Evolutionary conservation across 805 yeast genomes (phyloP), one percentile per base, ranked within the genome.

Genomic region (Lachancea sp.): DNA sequence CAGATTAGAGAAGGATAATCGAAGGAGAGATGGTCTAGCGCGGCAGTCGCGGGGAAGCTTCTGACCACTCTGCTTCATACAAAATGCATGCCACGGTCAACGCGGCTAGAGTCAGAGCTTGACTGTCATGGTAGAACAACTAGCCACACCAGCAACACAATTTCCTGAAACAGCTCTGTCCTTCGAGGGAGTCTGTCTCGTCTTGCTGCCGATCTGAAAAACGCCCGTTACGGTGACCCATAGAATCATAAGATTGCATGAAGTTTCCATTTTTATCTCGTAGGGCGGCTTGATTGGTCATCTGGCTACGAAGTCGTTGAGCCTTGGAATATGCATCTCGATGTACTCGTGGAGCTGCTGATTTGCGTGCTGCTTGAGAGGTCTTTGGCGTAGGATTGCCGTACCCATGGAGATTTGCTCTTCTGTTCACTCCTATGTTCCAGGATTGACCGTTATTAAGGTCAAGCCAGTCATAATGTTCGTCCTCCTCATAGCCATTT

Each of bases 381-480:
- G 36, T 39, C 13, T 31, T 62, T 29, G 82, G 82, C 45, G 69
- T 76, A 38, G 84, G 83, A 57, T 78, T 77, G 20, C 92, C 92
- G 57, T 83, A 83, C 4, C 94, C 94, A 58, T 83, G 87, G 48
- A 83, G 63, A 62, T 83, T 83, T 34, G 85, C 86, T 56, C 85
- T 81, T 59, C 80, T 82, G 58, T 83, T 83, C 45, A 81, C 74
- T 45, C 71, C 58, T 54, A 84, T 73, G 57, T 83, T 87, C 92
- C 92, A 83, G 13, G 92, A 92, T 56, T 75, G 74, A 35, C 92
- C 92, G 38, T 78, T 77, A 56, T 83, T 83, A 50, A 83, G 70
- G 51, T 74, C 79, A 79, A 80, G 76, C 94, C 94, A 83, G 40
- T 84, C 94, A 54, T 80, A 84, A 47, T 73, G 75, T 8, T 77